Evolutionary conservation across 495 filamentous ascomycete species (phyloP), one percentile per base, ranked within the genome.

Genomic region (Xylaria longipes): DNA sequence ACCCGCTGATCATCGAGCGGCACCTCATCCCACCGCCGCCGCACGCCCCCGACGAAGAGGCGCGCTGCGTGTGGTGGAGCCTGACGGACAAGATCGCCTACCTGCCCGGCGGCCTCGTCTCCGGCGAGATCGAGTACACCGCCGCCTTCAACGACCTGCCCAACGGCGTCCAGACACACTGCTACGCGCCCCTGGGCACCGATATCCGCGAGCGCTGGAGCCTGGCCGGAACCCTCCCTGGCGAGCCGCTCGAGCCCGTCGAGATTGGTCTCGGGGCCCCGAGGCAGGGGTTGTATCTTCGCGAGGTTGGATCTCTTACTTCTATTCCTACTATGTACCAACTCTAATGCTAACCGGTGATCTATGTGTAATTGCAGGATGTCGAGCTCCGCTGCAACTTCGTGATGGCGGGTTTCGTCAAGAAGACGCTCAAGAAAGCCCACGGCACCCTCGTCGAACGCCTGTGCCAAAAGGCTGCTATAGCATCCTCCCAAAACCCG

Each of bases 311-410:
- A 60, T 17, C 12, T 12, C 52, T 17, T 20, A 5, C 60, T 29
- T 2, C 5, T 37, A 3, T 20, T n/a, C n/a, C 52, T 11, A 57
- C 20, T 14, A 35, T 66, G 1, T 12, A 20, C 29, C 33, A 60
- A 62, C 29, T 29, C 70, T 61, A 41, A 69, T 50, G 45, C 66
- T 70, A 31, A 69, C 43, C n/a, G 43, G n/a, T 6, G 29, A 17
- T 27, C 0, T 5, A 25, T 14, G 3, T 33, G 27, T 22, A 2
- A 27, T 31, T 29, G 71, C 22, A 77, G 81, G 92, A 94, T 70
- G 89, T 94, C 56, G 88, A 93, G 65, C 89, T 96, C 82, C 85
- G 85, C 66, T 94, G 91, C 84, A 94, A 94, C 74, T 81, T 93
- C 25, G 80, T 93, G 71, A 86, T 94, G 82, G 86, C 89, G 0